Percentiles rank a stretch among this genome's conserved stretches.
Evolutionary conservation across 2,329 filamentous ascomycete genomes (phyloP).

Genomic region (Elsinoe batatas): DNA sequence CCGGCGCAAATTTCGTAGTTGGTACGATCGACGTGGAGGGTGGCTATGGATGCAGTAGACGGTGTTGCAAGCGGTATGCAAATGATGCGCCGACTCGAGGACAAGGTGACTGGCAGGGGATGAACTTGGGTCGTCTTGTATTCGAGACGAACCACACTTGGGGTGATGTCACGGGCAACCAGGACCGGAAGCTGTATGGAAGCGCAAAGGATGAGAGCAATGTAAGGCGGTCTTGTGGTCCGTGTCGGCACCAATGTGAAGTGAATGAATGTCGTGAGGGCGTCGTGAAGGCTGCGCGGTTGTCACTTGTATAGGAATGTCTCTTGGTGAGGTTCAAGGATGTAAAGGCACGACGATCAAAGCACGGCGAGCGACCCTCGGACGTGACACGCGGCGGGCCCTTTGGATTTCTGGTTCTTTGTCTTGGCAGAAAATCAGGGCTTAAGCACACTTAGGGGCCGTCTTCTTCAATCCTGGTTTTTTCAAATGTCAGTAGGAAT

Average conservation of each 20-base stretch:
- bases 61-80: too few species aligned
- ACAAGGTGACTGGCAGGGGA: not conserved
- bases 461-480: too few species aligned
- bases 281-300: not conserved
- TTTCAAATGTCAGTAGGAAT: too few species aligned
- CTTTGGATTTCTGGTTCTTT: not conserved
- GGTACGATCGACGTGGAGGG: not conserved
- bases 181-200: not conserved
- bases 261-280: not conserved
- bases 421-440: not conserved
- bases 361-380: not conserved
- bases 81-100: too few species aligned
- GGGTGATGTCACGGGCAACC: conserved; percentile 4
- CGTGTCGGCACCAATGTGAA: not conserved
- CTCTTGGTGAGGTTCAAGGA: not conserved
- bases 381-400: not conserved
- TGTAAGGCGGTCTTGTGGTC: too few species aligned
- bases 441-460: not conserved
- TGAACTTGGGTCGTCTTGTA: not conserved
- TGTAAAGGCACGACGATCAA: not conserved
- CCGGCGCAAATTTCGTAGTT: not conserved
- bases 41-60: too few species aligned
- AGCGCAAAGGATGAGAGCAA: not conserved
- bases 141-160: not conserved
- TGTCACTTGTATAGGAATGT: not conserved